phyloP scores from a whole-genome alignment of 1,284 basidiomycete genomes.

The Thecaphora frezii region DNA sequence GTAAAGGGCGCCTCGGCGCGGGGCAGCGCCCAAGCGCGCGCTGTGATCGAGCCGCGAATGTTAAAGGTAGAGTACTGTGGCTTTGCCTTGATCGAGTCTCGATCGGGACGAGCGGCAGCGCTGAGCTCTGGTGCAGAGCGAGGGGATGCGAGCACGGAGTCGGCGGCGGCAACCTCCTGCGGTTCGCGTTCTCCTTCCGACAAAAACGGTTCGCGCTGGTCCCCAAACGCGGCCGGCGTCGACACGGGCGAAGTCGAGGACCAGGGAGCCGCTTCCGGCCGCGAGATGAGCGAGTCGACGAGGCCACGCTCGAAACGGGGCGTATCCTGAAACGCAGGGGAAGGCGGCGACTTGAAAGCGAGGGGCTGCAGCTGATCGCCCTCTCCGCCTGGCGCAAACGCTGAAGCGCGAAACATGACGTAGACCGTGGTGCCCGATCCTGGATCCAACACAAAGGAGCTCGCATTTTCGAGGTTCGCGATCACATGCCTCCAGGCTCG shows the following conservation, averaged over 20 bases:
- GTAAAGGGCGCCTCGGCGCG: conserved; percentile 5
- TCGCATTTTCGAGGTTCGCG: conserved; percentile 48
- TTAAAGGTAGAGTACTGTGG: conserved; percentile 9
- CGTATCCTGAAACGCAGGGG: background rate
- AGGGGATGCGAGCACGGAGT: conserved; percentile 26
- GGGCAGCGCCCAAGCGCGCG: conserved; percentile 32
- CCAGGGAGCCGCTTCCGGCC: conserved; percentile 2
- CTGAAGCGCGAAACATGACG: conserved; percentile 39
- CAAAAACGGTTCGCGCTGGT: conserved; percentile 19
- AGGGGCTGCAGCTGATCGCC: conserved; percentile 5
- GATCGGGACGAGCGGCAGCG: conserved; percentile 4
- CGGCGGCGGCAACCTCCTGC: conserved; percentile 10
- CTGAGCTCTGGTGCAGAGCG: conserved; percentile 31
- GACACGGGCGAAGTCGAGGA: conserved; percentile 19
- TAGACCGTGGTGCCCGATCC: conserved; percentile 37
- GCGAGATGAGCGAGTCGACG: background rate
- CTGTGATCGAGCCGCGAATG: conserved; percentile 27
- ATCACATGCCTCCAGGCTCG: conserved; percentile 48
- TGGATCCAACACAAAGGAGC: conserved; percentile 44
- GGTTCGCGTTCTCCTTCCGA: conserved; percentile 20
- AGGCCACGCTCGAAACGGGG: background rate
- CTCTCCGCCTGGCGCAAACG: conserved; percentile 35
- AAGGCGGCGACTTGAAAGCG: background rate
- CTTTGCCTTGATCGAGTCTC: background rate
- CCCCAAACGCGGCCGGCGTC: conserved; percentile 26